Evolutionary conservation across 2,329 filamentous ascomycete species (phyloP).

Genomic region (Xylaria sp.): DNA sequence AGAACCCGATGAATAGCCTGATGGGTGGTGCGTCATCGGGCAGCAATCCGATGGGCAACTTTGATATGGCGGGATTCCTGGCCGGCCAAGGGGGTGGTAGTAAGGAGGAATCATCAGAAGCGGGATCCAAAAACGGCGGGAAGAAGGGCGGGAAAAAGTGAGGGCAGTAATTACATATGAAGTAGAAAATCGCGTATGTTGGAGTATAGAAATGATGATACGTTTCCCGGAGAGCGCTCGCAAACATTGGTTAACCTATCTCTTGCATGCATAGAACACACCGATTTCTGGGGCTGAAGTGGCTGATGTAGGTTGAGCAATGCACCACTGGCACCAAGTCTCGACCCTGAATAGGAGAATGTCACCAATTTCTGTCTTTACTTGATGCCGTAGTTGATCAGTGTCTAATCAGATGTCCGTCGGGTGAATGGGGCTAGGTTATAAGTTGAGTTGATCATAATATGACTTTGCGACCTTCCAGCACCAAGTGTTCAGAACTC

Average conservation of each 20-base stretch:
- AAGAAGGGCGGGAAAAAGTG: constrained; percentile 57
- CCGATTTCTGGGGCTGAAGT: background rate
- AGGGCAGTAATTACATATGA: background rate
- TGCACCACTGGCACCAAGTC: too few species aligned
- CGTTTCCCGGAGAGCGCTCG: background rate
- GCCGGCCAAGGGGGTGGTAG: constrained; percentile 64
- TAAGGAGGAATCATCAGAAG: constrained; percentile 41
- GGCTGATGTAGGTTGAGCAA: background rate
- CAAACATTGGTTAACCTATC: background rate
- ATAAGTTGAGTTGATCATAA: too few species aligned
- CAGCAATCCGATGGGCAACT: constrained; percentile 62
- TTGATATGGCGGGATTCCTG: constrained; percentile 72
- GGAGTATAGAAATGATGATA: background rate
- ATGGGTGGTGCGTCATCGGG: constrained; percentile 43
- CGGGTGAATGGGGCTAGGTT: too few species aligned
- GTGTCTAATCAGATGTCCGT: too few species aligned
- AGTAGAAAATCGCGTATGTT: background rate
- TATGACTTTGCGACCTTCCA: too few species aligned
- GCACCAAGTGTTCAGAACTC: too few species aligned
- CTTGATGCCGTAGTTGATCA: too few species aligned
- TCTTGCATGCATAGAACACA: background rate
- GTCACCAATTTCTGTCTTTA: too few species aligned
- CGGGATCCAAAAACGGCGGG: constrained; percentile 44
- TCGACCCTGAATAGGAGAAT: too few species aligned
- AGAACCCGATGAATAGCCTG: constrained; percentile 61